Conservation (phyloP, 2,329 filamentous ascomycete genomes). For the Dothistroma pini region DNA sequence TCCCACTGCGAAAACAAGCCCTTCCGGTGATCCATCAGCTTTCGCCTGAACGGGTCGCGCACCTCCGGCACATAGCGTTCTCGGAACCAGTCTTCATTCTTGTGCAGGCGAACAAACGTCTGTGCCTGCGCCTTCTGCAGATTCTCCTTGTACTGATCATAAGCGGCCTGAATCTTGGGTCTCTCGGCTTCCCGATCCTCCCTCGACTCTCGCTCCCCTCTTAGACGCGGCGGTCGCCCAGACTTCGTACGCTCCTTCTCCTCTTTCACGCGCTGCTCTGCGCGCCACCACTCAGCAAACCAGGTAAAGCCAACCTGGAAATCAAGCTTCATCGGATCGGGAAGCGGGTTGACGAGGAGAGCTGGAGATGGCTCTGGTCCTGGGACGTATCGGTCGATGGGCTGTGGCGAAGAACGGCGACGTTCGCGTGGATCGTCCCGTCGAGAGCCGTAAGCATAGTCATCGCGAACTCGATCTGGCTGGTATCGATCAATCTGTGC, state of each 20-base stretch:
- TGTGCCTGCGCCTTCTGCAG: slow-evolving; percentile 61
- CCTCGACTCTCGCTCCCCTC: slow-evolving; percentile 61
- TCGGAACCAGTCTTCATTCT: slow-evolving; percentile 95
- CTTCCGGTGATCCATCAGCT: slow-evolving; percentile 75
- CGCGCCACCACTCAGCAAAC: slow-evolving; percentile 82
- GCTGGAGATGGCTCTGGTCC: slow-evolving; percentile 56
- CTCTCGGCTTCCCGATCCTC: slow-evolving; percentile 78
- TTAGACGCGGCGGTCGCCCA: slow-evolving; percentile 58
- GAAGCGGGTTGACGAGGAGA: slow-evolving; percentile 61
- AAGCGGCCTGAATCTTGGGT: slow-evolving; percentile 68
- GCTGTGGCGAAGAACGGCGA: slow-evolving; percentile 57
- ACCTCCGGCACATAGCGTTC: slow-evolving; percentile 88
- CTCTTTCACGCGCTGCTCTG: slow-evolving; percentile 77
- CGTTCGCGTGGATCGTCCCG: slow-evolving; percentile 63
- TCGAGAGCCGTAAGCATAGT: slow-evolving; percentile 53
- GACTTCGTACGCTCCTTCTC: slow-evolving; percentile 69
- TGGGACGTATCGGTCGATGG: slow-evolving; percentile 81
- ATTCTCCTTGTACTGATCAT: slow-evolving; percentile 63
- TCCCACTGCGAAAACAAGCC: slow-evolving; percentile 83
- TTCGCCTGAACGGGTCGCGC: slow-evolving; percentile 67
- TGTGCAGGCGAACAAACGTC: slow-evolving; percentile 85
- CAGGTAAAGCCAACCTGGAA: slow-evolving; percentile 84
- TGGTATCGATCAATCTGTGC: slow-evolving; percentile 71
- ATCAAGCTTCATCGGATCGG: slow-evolving; percentile 67
- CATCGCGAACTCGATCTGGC: slow-evolving; percentile 65